phyloP scores from a whole-genome alignment of 2,329 filamentous ascomycete species.

The Xylaria sp. region DNA sequence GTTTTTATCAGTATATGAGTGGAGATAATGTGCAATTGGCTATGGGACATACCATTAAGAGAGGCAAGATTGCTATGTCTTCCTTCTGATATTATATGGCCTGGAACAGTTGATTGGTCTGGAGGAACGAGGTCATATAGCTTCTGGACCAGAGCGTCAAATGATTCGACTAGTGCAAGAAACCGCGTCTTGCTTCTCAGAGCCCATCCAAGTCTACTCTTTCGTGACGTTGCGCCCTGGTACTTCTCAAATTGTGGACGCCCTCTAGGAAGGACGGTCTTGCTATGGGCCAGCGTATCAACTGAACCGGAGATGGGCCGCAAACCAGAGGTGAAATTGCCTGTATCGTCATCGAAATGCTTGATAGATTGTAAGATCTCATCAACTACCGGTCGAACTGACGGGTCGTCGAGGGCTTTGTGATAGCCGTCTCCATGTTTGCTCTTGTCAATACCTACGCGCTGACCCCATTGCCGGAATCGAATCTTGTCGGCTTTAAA shows the following conservation, averaged over 20 bases:
- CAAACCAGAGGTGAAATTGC: not conserved
- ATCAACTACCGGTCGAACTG: not conserved
- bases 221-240: not conserved
- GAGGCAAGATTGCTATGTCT: not conserved
- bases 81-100: no score
- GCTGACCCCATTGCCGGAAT: slow-evolving; percentile 27
- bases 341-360: slow-evolving; percentile 9
- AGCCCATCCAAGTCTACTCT: slow-evolving; percentile 22
- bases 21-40: no score
- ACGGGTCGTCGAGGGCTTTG: slow-evolving; percentile 15
- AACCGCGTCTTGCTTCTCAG: slow-evolving; percentile 17
- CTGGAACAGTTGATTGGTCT: not conserved
- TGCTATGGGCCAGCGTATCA: not conserved
- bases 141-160: slow-evolving; percentile 13
- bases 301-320: not conserved
- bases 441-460: slow-evolving; percentile 17
- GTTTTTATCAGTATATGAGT: no score
- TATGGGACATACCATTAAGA: not conserved
- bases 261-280: not conserved
- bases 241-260: not conserved
- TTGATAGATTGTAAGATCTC: slow-evolving; percentile 15
- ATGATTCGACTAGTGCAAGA: not conserved
- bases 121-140: slow-evolving; percentile 22
- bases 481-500: slow-evolving; percentile 12
- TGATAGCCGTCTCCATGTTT: not conserved